phyloP scores from a whole-genome alignment of 1,284 basidiomycete genomes.

The Inonotus obliquus region DNA sequence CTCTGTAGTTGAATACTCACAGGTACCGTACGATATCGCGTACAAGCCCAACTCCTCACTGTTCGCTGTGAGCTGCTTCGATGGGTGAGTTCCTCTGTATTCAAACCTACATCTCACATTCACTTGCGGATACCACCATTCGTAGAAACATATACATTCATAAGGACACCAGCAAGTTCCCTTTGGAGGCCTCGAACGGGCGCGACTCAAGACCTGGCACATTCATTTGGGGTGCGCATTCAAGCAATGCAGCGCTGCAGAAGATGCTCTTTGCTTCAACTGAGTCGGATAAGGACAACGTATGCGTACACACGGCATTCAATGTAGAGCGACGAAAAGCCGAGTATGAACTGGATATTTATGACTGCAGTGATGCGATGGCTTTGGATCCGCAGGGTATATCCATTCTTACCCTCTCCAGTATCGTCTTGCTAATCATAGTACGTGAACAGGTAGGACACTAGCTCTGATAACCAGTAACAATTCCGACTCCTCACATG shows the following conservation, averaged over 20 bases:
- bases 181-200: conserved; percentile 8
- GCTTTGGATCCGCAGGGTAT: conserved; percentile 42
- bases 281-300: conserved; percentile 36
- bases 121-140: neutral
- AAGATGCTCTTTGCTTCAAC: conserved; percentile 53
- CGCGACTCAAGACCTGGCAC: conserved; percentile 33
- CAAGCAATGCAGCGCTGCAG: conserved; percentile 27
- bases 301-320: conserved; percentile 49
- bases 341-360: conserved; percentile 37
- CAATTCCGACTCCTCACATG: conserved; percentile 29
- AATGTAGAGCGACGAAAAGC: conserved; percentile 32
- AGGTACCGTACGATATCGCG: conserved; percentile 28
- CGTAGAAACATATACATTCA: conserved; percentile 4
- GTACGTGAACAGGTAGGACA: conserved; percentile 30
- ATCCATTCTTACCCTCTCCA: neutral
- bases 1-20: conserved; percentile 25
- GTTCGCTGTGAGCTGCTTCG: conserved; percentile 29
- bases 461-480: conserved; percentile 45
- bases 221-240: conserved; percentile 50
- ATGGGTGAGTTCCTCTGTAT: conserved; percentile 27
- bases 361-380: conserved; percentile 51
- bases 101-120: neutral
- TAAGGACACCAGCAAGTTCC: conserved; percentile 18
- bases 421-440: conserved; percentile 12
- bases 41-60: conserved; percentile 24